Base-by-base conservation (phyloP, 768 basidiomycete genomes). In the Lactarius indigo region DNA sequence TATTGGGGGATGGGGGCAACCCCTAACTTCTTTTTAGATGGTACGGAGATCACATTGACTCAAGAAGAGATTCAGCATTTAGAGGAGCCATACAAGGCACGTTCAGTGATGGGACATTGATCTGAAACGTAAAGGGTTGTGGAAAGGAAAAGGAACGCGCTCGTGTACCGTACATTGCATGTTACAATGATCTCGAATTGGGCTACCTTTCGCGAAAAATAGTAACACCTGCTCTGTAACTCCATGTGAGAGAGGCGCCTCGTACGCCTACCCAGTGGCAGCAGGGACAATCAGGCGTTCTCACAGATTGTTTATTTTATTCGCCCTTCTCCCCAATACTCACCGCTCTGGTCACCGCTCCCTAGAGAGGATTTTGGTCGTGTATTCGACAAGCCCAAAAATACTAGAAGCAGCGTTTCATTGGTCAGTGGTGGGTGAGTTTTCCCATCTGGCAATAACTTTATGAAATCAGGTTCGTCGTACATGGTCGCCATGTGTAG, bases 81-180 rank as follows among this genome's bases (percentile, higher is more conserved):
- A 35, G 68, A 69, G 52, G 66, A 61, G 42, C 66, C 66, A 8
- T 69, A 69, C 63, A 50, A 64, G 37, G 61, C 66, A n/a, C 68
- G 62, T 28, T 68, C 66, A 2, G 61, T 69, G 57, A 39, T 67
- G 47, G 66, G 61, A 35, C 57, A 67, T 28, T 58, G 8, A 50
- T 41, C 5, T 5, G 30, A 12, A 10, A 10, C 5, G n/a, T 18
- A 2, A 33, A 3, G 18, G 10, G 13, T 56, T 33, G 55, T 54
- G 17, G 15, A 54, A 54, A 30, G 28, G 28, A 13, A 18, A 44
- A 10, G 42, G 17, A 18, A 1, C 1, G 17, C 41, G 41, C 15
- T 41, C 41, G 41, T 41, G 17, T 41, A 41, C 17, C 17, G 17
- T 18, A 39, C 5, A 39, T 39, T 39, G 35, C 35, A 39, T 39